Percentiles rank a stretch among this genome's conserved stretches.
These are phyloP conservation scores for Blastocystis sp. DNA, from an alignment of 352 stramenopile genomes.

Conservation along the genomic window DNA sequence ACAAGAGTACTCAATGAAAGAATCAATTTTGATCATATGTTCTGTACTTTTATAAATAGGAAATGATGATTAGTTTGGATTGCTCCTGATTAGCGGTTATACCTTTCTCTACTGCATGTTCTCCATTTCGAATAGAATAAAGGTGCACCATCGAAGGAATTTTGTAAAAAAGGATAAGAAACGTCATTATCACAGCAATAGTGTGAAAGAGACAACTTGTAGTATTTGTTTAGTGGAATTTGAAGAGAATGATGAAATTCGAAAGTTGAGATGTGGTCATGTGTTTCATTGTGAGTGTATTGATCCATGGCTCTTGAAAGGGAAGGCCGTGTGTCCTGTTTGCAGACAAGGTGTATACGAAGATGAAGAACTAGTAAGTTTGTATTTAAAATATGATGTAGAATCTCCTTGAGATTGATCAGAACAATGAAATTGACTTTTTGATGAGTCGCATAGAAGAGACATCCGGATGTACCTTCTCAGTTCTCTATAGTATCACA, in stretches of 20 bases:
- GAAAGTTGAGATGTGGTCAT: constrained; percentile 20
- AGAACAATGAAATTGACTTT: constrained; percentile 23
- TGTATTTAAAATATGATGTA: neutral
- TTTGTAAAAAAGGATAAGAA: constrained; percentile 31
- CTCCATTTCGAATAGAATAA: neutral
- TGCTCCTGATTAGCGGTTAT: constrained; percentile 1
- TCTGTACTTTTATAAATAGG: neutral
- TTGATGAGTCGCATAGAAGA: neutral
- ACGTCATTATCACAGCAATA: neutral
- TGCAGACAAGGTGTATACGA: constrained; percentile 28
- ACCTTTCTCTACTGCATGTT: neutral
- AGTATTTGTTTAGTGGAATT: constrained; percentile 44
- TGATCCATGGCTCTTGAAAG: constrained; percentile 45
- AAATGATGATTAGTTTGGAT: neutral
- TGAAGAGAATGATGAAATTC: constrained; percentile 37
- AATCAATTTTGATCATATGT: neutral
- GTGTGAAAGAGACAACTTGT: neutral
- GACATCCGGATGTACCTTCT: neutral
- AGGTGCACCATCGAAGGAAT: neutral
- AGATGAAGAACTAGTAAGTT: neutral
- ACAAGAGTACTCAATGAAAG: neutral
- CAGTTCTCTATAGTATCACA: neutral
- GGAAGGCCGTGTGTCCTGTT: constrained; percentile 47
- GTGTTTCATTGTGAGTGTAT: constrained; percentile 43
- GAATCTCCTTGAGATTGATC: constrained; percentile 32